phyloP scores from a whole-genome alignment of 306 rosid genomes.

The Erythrophleum fordii region DNA sequence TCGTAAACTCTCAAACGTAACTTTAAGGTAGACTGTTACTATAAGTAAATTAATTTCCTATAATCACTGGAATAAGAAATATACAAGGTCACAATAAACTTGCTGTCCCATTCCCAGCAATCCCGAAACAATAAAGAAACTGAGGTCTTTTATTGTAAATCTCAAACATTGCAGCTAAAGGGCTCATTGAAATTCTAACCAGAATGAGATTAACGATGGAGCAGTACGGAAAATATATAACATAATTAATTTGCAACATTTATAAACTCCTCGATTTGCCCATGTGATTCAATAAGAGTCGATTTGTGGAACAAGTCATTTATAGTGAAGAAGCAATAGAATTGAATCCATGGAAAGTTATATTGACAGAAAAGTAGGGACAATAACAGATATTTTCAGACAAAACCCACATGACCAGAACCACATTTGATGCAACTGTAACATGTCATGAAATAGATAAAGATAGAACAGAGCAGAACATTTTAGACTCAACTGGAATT shows the following conservation, averaged over 20 bases:
- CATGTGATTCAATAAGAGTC: background rate
- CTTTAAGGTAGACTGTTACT: no score
- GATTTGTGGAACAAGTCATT: background rate
- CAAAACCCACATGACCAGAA: constrained; percentile 13
- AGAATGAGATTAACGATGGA: background rate
- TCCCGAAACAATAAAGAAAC: background rate
- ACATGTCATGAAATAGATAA: background rate
- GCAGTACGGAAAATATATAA: background rate
- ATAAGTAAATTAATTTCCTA: no score
- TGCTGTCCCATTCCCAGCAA: no score
- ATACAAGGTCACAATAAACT: no score
- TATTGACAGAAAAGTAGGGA: background rate
- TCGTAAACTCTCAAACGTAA: no score
- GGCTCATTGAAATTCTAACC: background rate
- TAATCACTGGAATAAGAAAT: no score
- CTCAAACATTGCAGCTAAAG: background rate
- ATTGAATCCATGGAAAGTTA: background rate
- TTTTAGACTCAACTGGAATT: background rate
- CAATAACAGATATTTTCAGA: background rate
- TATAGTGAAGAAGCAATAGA: background rate
- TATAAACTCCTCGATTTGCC: background rate
- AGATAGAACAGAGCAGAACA: background rate
- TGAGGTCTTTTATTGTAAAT: background rate
- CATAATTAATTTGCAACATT: background rate
- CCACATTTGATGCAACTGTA: background rate